These are phyloP conservation scores for Comarum palustre DNA, from an alignment of 306 rosid species.

Conservation along the genomic window DNA sequence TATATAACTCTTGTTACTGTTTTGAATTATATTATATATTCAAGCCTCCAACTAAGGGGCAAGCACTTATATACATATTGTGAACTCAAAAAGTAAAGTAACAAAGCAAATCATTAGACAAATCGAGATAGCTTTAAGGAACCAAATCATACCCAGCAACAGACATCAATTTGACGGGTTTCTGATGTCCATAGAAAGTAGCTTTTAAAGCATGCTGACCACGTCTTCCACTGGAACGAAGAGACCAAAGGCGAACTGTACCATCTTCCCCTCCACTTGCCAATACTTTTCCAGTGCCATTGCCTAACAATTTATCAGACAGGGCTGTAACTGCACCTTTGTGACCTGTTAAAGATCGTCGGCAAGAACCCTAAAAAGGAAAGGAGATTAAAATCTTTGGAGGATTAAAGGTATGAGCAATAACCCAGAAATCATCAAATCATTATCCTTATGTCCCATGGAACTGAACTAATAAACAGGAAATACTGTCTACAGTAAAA, in stretches of 20 bases:
- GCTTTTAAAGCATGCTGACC: constrained; percentile 68
- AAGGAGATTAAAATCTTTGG: constrained; percentile 15
- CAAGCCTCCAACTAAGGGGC: neutral
- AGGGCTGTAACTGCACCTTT: constrained; percentile 69
- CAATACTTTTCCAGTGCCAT: constrained; percentile 56
- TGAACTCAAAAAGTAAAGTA: constrained; percentile 1
- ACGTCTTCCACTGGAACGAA: constrained; percentile 57
- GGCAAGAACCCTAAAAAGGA: constrained; percentile 48
- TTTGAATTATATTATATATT: neutral
- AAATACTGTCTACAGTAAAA: neutral
- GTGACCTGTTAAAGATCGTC: constrained; percentile 76
- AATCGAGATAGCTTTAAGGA: neutral
- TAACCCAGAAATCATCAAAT: neutral
- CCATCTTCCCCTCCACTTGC: constrained; percentile 98
- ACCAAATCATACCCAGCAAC: constrained; percentile 69
- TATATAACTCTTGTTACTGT: no score
- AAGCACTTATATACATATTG: neutral
- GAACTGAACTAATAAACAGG: neutral
- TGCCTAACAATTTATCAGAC: constrained; percentile 73
- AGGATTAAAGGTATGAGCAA: constrained; percentile 9
- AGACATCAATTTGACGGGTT: constrained; percentile 56
- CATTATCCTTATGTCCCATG: neutral
- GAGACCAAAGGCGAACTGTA: constrained; percentile 85
- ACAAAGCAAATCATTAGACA: neutral
- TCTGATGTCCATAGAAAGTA: constrained; percentile 77